These are phyloP conservation scores for Apiotrichum veenhuisii DNA, from an alignment of 1,284 basidiomycete species.

Conservation along the genomic window DNA sequence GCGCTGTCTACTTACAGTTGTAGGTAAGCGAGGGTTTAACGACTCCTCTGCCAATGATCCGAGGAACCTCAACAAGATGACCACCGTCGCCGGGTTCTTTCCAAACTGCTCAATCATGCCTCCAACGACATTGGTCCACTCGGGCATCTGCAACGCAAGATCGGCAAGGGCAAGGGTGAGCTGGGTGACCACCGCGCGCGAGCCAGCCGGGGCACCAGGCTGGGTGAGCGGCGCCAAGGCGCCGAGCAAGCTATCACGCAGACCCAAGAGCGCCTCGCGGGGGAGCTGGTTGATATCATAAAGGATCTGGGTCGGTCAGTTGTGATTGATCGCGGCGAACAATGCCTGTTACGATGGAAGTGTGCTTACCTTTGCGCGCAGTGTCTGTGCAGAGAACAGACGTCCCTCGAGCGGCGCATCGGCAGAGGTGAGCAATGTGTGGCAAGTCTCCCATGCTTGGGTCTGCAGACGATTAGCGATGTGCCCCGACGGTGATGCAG, in stretches of 20 bases:
- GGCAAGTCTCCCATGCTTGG: constrained; percentile 95
- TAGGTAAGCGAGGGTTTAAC: constrained; percentile 79
- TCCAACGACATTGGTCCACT: constrained; percentile 78
- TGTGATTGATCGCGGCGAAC: constrained; percentile 7
- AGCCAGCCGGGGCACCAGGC: constrained; percentile 58
- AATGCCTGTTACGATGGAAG: background rate
- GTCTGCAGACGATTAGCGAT: constrained; percentile 55
- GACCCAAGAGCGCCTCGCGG: constrained; percentile 62
- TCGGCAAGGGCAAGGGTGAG: constrained; percentile 85
- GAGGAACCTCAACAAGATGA: constrained; percentile 81
- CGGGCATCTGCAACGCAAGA: constrained; percentile 82
- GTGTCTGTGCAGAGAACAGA: constrained; percentile 94
- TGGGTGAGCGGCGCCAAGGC: constrained; percentile 64
- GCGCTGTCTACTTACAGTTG: constrained; percentile 62
- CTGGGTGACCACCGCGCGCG: constrained; percentile 82
- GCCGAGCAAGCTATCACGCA: constrained; percentile 81
- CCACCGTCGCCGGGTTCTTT: constrained; percentile 74
- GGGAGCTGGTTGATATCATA: constrained; percentile 93
- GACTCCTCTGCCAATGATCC: constrained; percentile 87
- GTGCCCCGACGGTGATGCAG: background rate
- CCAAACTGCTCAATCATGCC: constrained; percentile 84
- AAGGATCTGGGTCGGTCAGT: constrained; percentile 63
- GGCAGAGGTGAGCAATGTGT: constrained; percentile 76
- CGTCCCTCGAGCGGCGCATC: constrained; percentile 78
- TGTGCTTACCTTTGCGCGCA: constrained; percentile 78